Evolutionary conservation across 2,329 filamentous ascomycete species (phyloP).

Genomic region (Clonostachys chloroleuca): DNA sequence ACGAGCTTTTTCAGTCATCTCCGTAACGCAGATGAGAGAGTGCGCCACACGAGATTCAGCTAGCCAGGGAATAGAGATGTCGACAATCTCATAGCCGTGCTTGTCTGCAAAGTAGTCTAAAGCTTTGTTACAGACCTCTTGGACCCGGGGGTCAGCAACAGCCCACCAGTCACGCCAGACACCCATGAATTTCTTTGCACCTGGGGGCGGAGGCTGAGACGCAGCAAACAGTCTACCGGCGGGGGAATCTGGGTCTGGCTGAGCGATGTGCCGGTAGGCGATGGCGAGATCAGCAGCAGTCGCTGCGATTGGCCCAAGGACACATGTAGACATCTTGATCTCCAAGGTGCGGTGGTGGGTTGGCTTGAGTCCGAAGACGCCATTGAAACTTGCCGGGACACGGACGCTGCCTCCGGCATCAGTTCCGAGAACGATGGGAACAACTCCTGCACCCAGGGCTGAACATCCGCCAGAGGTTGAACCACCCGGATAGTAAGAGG

Average conservation of each 20-base stretch:
- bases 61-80: slow-evolving; percentile 64
- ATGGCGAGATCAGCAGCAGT: slow-evolving; percentile 75
- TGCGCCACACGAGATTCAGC: slow-evolving; percentile 73
- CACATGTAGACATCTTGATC: slow-evolving; percentile 35
- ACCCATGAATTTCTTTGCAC: slow-evolving; percentile 60
- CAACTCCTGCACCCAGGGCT: slow-evolving; percentile 62
- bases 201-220: slow-evolving; percentile 36
- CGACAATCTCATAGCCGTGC: slow-evolving; percentile 42
- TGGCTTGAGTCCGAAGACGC: slow-evolving; percentile 77
- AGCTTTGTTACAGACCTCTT: slow-evolving; percentile 54
- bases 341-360: slow-evolving; percentile 63
- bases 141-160: slow-evolving; percentile 56
- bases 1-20: slow-evolving; percentile 51
- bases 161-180: slow-evolving; percentile 53
- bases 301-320: slow-evolving; percentile 71
- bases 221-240: slow-evolving; percentile 60
- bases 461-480: slow-evolving; percentile 77
- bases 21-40: slow-evolving; percentile 70
- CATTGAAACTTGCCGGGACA: slow-evolving; percentile 71
- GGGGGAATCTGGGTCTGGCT: slow-evolving; percentile 61
- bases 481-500: slow-evolving; percentile 73
- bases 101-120: slow-evolving; percentile 52
- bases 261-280: slow-evolving; percentile 76
- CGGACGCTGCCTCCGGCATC: slow-evolving; percentile 75
- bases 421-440: slow-evolving; percentile 71